Base-by-base conservation (phyloP, 768 basidiomycete genomes). In the Amanita phalloides region DNA sequence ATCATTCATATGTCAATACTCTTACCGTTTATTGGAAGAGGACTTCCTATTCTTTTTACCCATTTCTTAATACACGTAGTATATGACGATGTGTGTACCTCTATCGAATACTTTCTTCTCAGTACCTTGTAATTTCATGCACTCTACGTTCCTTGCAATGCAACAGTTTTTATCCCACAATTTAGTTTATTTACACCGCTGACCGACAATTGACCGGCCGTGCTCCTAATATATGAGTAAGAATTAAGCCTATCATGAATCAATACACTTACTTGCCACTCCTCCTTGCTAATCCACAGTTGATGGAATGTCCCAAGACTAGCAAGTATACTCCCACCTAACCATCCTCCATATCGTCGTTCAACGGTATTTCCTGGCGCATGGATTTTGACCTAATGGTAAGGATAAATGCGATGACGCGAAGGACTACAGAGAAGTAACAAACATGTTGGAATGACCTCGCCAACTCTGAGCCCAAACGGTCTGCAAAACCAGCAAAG, bases 261-360 rank as follows among this genome's bases (percentile, higher is more conserved):
- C 33, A 32, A 37, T 42, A 14, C 4, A 64, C 81, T 39, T 54
- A 89, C 90, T 78, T 89, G 81, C 85, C 90, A 94, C 60, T 95
- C 92, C 65, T 93, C 91, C 61, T 74, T 81, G 66, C 90, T 91
- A 61, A 95, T 92, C 92, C 92, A 94, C 46, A 94, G 71, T 59
- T 95, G 95, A 64, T 99, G 96, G 77, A 98, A 99, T 13, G 94
- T 97, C 21, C 96, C 96, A 61, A 98, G 68, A 61, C 89, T 92
- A 1, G 88, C 94, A 44, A 98, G 73, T 60, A 98, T 95, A 57
- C 89, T 92, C 26, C 95, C 96, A 9, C 96, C 96, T 6, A 99
- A 70, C 96, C 96, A 99, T 17, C 87, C 84, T 11, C 92, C 87
- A 64, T 91, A 96, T 52, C 86, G 79, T 43, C 95, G 79, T 65